Base-by-base conservation (phyloP, 2,329 filamentous ascomycete species). In the Cryphonectria radicalis region DNA sequence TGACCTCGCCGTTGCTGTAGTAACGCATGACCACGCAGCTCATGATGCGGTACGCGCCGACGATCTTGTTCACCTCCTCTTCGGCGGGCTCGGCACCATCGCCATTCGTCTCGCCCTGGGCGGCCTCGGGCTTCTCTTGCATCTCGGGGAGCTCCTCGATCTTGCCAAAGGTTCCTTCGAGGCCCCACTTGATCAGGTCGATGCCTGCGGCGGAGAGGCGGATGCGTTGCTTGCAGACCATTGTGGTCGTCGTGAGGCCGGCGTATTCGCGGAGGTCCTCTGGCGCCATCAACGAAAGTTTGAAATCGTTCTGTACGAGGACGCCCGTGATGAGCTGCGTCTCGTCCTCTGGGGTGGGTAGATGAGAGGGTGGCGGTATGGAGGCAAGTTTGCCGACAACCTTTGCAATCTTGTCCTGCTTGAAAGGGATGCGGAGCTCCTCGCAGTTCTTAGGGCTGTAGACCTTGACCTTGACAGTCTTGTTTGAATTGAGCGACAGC, bases 201-300 rank as follows among this genome's bases (percentile, higher is more conserved):
- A 97, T 89, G 67, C 95, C 95, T 1, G 95, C 96, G 4, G 95
- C 94, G 75, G 90, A 94, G 13, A 99, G 88, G 0, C 90, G 95
- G 73, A 99, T 88, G 72, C 94, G 92, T 81, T 99, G 95, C 76
- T 94, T 94, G 85, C 96, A 99, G 22, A 91, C 90, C 71, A 99
- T 95, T 1, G 93, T 97, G 0, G 96, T 98, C 0, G 96, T 98
- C 3, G 94, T 98, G 42, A 99, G 84, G n/a, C 96, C 96, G 0
- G 96, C 96, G 79, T 97, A 99, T 81, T 99, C 96, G 73, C 94
- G 91, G 46, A 99, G 86, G 79, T 99, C 96, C 76, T 98, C 96
- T 0, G 96, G 95, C 0, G 95, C 95, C 95, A 99, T 98, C 46
- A 99, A 86, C 0, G 93, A 97, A 78, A 99, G 89, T 80, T 98